Base-by-base conservation (phyloP, 1,284 basidiomycete genomes). In the Pholiota adiposa region DNA sequence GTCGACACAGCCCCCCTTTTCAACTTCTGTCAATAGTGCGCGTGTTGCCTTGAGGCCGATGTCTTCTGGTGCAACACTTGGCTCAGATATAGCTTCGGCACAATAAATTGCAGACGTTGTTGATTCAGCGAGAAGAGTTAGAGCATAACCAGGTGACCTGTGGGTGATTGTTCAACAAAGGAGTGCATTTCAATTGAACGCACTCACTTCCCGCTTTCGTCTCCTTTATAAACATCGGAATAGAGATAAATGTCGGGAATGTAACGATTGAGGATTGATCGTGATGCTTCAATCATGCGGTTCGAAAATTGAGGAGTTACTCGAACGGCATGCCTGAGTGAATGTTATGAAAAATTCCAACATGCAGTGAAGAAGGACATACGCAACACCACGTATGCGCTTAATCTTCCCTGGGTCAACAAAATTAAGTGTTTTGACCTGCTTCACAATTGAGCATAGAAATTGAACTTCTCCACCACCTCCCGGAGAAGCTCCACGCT, bases 211-310 rank as follows among this genome's bases (percentile, higher is more conserved):
- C 97, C 97, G 64, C 94, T 94, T 63, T 99, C 97, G 23, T 96
- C 93, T 8, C 96, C 96, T 72, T 97, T 96, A 78, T 98, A 99
- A 12, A 98, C 96, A 69, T 99, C 97, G 1, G 97, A 97, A 73
- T 98, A 97, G 27, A 99, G 86, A 75, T 99, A 98, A 29, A 98
- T 94, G 72, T 99, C 97, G 25, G 97, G 97, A 62, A 99, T 97
- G 75, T 94, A 98, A 3, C 96, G 89, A 71, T 98, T 98, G 36
- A 99, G 82, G 23, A 99, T 83, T 2, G 92, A 93, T 43, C 97
- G 87, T 9, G 94, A 89, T 1, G 95, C 85, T 69, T 98, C 97
- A 58, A 99, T 97, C 89, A 99, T 94, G 49, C 97, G 87, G 74
- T 98, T 98, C 2, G 96, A 96, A 72, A 99, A 94, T 71, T 99